Base-by-base conservation (phyloP, 1,139 yeast species). In the Zygotorulaspora mrakii region DNA sequence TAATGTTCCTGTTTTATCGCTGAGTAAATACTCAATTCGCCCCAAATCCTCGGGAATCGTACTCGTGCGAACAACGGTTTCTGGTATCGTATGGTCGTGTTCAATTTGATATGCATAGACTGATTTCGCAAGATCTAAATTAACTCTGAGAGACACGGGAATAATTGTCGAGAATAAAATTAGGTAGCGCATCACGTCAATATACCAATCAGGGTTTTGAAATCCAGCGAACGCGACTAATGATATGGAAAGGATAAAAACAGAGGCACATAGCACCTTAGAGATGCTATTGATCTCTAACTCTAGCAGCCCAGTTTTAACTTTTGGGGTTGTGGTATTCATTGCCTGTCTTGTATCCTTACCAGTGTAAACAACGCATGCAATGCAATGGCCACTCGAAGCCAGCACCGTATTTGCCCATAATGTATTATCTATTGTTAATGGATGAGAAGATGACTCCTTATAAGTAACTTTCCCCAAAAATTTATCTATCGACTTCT, bases 321-420 rank as follows among this genome's bases (percentile, higher is more conserved):
- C 94, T n/a, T 91, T 88, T 1, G 95, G 76, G 50, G 74, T 74
- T 1, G 96, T 82, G 1, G 97, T 89, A 63, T 91, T 91, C 81
- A 89, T 75, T 35, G 94, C 86, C 64, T 89, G 97, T 48, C 98
- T 77, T 1, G 98, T 94, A 56, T 91, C 97, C 24, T 68, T 65
- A 13, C 99, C 99, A 0, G 98, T 91, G 61, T 89, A 94, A 2
- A 87, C 69, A 14, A 94, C 79, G 54, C 91, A 79, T 1, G 95
- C 98, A 26, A 88, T 69, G 10, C 94, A 94, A 2, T 87, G 74
- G 6, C 97, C 97, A 22, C 54, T 53, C 0, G 95, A 84, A 0
- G 98, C 98, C 23, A 94, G 68, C 0, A 94, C 96, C 0, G 99
- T 91, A 59, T 94, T 94, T 8, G 97, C 97, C 99, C 99, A 94